Base-by-base conservation (phyloP, 2,329 filamentous ascomycete species). In the Nemania diffusa region DNA sequence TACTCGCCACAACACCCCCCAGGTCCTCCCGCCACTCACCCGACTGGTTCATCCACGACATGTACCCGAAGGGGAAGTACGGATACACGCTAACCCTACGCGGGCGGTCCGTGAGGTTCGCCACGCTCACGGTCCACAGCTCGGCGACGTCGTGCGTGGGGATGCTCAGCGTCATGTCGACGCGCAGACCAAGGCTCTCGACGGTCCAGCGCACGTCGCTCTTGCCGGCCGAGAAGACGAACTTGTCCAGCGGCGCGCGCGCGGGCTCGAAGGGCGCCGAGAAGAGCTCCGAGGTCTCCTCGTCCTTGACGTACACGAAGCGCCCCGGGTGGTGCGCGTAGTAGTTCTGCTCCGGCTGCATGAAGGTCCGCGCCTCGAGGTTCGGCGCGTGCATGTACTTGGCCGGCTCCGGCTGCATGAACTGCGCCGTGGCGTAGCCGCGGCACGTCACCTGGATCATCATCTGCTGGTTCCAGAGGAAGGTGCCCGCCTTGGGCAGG, bases 41-140 rank as follows among this genome's bases (percentile, higher is more conserved):
- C 34, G 84, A 84, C 73, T 87, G 86, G 73, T 87, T 88, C 85
- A 88, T 88, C 85, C 85, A 88, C 15, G 85, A 87, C 84, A 87
- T 87, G 77, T 86, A 87, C n/a, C 85, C 85, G 60, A 87, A 81
- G 40, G 84, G 83, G 75, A 88, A 88, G 71, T 87, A 87, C 0
- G 86, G 85, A 65, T 85, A 87, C 32, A 87, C 76, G 73, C 84
- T 85, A 68, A 87, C 74, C 52, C 79, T 82, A 15, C 85, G 81
- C 5, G 79, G 75, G 3, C 80, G 79, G 27, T 73, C 75, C 0
- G 84, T 83, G 7, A 84, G 59, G 69, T 88, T 88, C 17, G 81
- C 83, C 27, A 87, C 82, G 59, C 79, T 81, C 64, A 88, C 77
- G 22, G 80, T 83, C 86, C 86, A 88, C 24, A 88, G 78, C 76